Evolutionary conservation across 192 early-diverging fungal genomes (phyloP).

Genomic region (Coemansia sp.): DNA sequence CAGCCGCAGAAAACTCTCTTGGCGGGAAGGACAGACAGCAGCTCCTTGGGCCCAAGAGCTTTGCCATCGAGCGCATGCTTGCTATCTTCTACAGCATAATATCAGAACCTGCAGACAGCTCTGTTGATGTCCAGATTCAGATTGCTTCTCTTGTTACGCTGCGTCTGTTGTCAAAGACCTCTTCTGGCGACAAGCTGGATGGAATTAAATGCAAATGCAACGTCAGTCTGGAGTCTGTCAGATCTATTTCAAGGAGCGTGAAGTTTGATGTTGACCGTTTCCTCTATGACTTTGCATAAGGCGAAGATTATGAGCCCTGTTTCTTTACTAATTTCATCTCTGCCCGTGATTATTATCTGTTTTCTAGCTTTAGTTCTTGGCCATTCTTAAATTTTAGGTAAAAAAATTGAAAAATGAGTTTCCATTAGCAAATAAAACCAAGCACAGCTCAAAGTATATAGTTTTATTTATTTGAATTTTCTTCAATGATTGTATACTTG

Average conservation of each 20-base stretch:
- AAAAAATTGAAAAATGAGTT: too few species aligned
- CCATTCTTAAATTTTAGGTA: too few species aligned
- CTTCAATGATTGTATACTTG: background rate
- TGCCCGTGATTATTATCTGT: too few species aligned
- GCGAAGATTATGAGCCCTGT: background rate
- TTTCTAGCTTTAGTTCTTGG: too few species aligned
- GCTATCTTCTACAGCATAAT: slow-evolving; percentile 95
- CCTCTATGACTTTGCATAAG: slow-evolving; percentile 63
- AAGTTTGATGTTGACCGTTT: slow-evolving; percentile 86
- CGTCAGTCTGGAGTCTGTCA: slow-evolving; percentile 77
- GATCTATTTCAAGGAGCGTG: slow-evolving; percentile 69
- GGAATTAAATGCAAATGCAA: slow-evolving; percentile 87
- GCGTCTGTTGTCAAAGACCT: slow-evolving; percentile 71
- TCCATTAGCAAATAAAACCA: too few species aligned
- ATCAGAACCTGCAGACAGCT: slow-evolving; percentile 68
- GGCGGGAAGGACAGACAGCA: slow-evolving; percentile 72
- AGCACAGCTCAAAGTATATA: too few species aligned
- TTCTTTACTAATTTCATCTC: too few species aligned
- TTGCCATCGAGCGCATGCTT: slow-evolving; percentile 94
- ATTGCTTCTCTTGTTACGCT: slow-evolving; percentile 83
- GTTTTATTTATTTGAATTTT: too few species aligned
- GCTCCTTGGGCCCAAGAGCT: slow-evolving; percentile 85
- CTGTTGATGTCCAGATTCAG: slow-evolving; percentile 68
- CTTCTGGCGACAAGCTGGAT: slow-evolving; percentile 74
- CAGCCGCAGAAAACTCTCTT: slow-evolving; percentile 46